These are phyloP conservation scores for Rhizopogon sp. DNA, from an alignment of 768 basidiomycete genomes.

Conservation along the genomic window DNA sequence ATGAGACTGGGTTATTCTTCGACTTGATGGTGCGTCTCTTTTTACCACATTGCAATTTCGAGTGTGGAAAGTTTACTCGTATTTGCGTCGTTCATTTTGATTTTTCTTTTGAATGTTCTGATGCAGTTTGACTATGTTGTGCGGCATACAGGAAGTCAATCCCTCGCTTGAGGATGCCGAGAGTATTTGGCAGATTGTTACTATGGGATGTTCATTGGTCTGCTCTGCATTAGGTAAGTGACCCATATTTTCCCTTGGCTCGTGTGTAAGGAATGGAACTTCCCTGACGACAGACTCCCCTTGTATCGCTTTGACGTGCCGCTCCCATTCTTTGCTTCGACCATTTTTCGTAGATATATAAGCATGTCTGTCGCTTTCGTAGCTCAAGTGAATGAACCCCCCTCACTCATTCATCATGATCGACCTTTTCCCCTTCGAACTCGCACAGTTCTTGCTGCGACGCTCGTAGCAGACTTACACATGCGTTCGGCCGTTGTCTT, in stretches of 20 bases:
- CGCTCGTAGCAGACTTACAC: no score
- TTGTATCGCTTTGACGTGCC: no score
- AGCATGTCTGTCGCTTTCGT: no score
- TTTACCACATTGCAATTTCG: no score
- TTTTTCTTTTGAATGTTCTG: neutral
- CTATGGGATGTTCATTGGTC: constrained; percentile 83
- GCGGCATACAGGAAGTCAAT: constrained; percentile 76
- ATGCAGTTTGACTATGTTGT: neutral
- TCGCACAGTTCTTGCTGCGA: no score
- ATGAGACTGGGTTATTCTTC: constrained; percentile 89
- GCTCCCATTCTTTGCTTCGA: no score
- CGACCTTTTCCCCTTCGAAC: no score
- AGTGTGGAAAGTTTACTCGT: neutral
- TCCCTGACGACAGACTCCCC: no score
- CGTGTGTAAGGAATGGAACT: constrained; percentile 3
- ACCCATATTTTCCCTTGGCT: neutral
- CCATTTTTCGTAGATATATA: no score
- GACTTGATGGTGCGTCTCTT: constrained; percentile 78
- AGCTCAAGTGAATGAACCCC: no score
- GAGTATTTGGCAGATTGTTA: constrained; percentile 82
- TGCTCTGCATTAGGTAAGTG: constrained; percentile 74
- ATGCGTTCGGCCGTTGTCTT: neutral
- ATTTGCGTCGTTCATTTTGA: neutral
- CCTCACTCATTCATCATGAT: no score
- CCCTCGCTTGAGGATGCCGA: constrained; percentile 79